Evolutionary conservation across 1,284 basidiomycete genomes (phyloP).

Genomic region (Garcileccinum viscosum): DNA sequence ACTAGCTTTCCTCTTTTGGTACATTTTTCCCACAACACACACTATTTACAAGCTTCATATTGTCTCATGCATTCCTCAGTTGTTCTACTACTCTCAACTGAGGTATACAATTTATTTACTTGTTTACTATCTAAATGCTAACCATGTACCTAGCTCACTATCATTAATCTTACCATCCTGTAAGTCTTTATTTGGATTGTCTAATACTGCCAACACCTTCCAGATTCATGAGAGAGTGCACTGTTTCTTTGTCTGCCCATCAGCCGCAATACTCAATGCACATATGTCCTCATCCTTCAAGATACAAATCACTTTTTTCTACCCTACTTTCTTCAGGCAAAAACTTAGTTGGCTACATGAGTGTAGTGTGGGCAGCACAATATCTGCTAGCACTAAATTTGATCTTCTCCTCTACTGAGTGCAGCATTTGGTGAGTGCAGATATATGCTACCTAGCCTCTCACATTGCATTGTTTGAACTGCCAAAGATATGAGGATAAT

Average conservation of each 20-base stretch:
- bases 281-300: not conserved
- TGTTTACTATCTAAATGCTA: no score
- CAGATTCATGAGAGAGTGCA: not conserved
- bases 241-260: not conserved
- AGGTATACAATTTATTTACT: no score
- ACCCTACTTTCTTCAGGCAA: not conserved
- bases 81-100: no score
- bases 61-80: no score
- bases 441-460: not conserved
- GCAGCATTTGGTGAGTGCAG: not conserved
- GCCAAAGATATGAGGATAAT: not conserved
- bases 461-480: not conserved
- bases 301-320: not conserved
- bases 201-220: not conserved
- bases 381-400: not conserved
- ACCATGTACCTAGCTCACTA: no score
- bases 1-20: no score
- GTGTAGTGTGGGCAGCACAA: not conserved
- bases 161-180: no score
- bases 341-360: not conserved
- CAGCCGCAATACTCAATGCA: not conserved
- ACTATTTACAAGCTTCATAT: no score
- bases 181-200: not conserved
- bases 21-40: no score
- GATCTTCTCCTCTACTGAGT: not conserved